phyloP scores from a whole-genome alignment of 139 green algal species.

The Spirogloea muscicola region DNA sequence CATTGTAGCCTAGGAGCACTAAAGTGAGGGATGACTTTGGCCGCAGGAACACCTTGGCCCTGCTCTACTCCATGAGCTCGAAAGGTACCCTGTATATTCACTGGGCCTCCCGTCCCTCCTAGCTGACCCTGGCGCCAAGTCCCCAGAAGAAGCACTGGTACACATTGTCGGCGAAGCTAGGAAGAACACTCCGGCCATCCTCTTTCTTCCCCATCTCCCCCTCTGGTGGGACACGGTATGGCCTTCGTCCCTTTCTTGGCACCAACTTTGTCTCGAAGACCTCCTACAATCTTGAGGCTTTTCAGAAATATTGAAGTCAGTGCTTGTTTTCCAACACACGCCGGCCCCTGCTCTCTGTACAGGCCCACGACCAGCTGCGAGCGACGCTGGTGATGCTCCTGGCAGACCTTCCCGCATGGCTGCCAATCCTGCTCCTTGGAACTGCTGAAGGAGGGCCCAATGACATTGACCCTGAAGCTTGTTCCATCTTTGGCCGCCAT shows the following conservation, averaged over 20 bases:
- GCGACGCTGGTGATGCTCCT: constrained; percentile 75
- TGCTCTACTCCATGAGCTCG: constrained; percentile 75
- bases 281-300: too few species aligned
- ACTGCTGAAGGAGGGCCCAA: constrained; percentile 60
- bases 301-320: too few species aligned
- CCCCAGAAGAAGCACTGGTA: constrained; percentile 87
- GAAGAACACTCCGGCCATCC: constrained; percentile 70
- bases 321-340: too few species aligned
- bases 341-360: background rate
- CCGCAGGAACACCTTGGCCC: constrained; percentile 53
- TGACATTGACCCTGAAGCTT: constrained; percentile 30
- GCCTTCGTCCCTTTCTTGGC: too few species aligned
- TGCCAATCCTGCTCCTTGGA: constrained; percentile 82
- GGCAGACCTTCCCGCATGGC: constrained; percentile 69
- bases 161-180: constrained; percentile 74
- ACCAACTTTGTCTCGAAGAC: too few species aligned
- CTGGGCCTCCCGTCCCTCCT: constrained; percentile 78
- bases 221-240: constrained; percentile 55
- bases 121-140: constrained; percentile 62
- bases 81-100: constrained; percentile 74
- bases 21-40: too few species aligned
- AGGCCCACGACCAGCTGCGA: constrained; percentile 64
- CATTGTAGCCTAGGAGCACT: too few species aligned
- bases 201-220: constrained; percentile 82
- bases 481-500: constrained; percentile 32